Conservation (phyloP, 495 filamentous ascomycete genomes). For the Xylaria palmicola region DNA sequence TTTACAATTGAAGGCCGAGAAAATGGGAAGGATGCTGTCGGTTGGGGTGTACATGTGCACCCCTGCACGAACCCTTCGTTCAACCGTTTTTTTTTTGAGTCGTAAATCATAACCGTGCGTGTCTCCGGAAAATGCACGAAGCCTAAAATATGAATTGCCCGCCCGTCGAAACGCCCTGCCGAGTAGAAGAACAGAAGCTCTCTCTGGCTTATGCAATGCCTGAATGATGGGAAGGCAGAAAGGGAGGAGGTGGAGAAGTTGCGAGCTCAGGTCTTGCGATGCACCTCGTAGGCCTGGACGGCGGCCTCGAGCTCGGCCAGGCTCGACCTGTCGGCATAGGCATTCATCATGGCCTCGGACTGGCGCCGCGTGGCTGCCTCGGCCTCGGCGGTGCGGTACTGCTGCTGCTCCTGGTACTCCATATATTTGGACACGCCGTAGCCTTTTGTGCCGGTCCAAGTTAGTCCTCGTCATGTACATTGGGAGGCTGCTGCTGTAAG, state of each 20-base stretch:
- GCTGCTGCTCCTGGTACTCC: constrained; percentile 16
- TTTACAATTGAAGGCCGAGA: too few species aligned
- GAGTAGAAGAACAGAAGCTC: too few species aligned
- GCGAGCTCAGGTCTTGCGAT: constrained; percentile 16
- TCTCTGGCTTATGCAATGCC: not conserved
- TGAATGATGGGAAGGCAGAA: not conserved
- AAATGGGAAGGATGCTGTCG: too few species aligned
- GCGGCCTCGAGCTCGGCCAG: constrained; percentile 58
- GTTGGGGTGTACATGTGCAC: too few species aligned
- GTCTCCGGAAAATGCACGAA: not conserved
- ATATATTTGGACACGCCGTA: constrained; percentile 42
- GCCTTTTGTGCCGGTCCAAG: constrained; percentile 16
- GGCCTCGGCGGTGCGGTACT: constrained; percentile 20
- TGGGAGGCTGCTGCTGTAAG: not conserved
- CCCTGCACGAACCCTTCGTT: not conserved
- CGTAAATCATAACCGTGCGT: constrained; percentile 1
- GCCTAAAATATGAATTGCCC: not conserved
- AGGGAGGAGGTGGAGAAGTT: not conserved
- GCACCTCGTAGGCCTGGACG: constrained; percentile 51
- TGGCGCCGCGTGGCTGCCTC: constrained; percentile 22
- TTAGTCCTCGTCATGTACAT: not conserved
- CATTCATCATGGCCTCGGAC: constrained; percentile 44
- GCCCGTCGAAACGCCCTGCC: not conserved
- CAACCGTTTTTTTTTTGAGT: not conserved
- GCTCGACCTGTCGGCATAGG: constrained; percentile 59